These are phyloP conservation scores for Phaffomyces opuntiae DNA, from an alignment of 805 yeast genomes.

Conservation along the genomic window DNA sequence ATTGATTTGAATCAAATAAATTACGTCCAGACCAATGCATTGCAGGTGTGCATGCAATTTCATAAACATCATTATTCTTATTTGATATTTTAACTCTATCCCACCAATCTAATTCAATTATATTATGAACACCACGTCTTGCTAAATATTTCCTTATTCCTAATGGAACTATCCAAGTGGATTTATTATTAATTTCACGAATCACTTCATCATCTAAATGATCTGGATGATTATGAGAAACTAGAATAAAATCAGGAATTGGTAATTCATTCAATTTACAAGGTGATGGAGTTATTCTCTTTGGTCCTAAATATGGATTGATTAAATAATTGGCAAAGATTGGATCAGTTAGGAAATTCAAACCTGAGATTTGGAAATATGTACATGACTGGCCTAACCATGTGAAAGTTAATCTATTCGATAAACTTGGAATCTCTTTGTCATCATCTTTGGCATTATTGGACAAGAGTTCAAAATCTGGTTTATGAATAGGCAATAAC, in stretches of 20 bases:
- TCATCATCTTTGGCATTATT: conserved; percentile 6
- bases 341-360: conserved; percentile 85
- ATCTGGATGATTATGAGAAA: conserved; percentile 94
- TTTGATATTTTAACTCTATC: conserved; percentile 40
- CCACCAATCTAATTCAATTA: conserved; percentile 92
- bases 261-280: conserved; percentile 57
- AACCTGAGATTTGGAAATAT: conserved; percentile 57
- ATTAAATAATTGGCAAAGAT: conserved; percentile 62
- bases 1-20: conserved; percentile 68
- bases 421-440: conserved; percentile 27
- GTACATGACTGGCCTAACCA: conserved; percentile 96
- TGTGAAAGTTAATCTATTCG: conserved; percentile 56
- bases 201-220: conserved; percentile 70
- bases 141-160: conserved; percentile 63
- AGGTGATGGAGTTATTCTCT: conserved; percentile 75
- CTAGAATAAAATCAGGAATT: conserved; percentile 63
- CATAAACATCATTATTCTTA: conserved; percentile 44
- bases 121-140: conserved; percentile 50
- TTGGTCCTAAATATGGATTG: conserved; percentile 65
- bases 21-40: conserved; percentile 96
- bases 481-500: conserved; percentile 52
- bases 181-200: conserved; percentile 43
- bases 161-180: conserved; percentile 81
- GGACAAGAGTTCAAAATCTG: conserved; percentile 30
- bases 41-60: conserved; percentile 85